phyloP scores from a whole-genome alignment of 1,284 basidiomycete species.

The Pseudozyma thailandica region DNA sequence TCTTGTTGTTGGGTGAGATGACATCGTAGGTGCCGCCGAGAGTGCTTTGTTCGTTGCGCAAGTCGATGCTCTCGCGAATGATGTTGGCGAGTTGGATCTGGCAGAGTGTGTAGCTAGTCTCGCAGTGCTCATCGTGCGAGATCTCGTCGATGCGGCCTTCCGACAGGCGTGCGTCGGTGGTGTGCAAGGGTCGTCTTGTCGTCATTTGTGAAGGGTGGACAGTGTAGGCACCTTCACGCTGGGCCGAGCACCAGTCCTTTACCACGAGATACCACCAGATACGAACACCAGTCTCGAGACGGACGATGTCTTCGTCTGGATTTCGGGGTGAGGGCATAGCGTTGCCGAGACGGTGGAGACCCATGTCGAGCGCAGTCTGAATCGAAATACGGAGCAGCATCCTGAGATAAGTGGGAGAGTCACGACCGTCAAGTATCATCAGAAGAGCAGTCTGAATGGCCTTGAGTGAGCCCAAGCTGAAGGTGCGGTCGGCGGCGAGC shows the following conservation, averaged over 20 bases:
- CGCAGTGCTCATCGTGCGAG: slow-evolving; percentile 31
- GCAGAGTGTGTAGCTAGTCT: slow-evolving; percentile 50
- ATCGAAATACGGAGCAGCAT: slow-evolving; percentile 55
- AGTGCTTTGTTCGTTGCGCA: slow-evolving; percentile 49
- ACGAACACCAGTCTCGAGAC: slow-evolving; percentile 48
- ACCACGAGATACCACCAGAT: slow-evolving; percentile 60
- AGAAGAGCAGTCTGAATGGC: slow-evolving; percentile 56
- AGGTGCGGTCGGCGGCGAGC: slow-evolving; percentile 41
- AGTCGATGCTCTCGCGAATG: slow-evolving; percentile 48
- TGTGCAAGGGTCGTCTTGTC: slow-evolving; percentile 51
- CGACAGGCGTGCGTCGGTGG: slow-evolving; percentile 46
- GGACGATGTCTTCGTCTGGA: slow-evolving; percentile 35
- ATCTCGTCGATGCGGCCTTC: slow-evolving; percentile 25
- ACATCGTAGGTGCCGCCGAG: slow-evolving; percentile 42
- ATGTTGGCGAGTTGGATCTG: slow-evolving; percentile 52
- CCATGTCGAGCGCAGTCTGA: slow-evolving; percentile 55
- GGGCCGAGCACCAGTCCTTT: slow-evolving; percentile 57
- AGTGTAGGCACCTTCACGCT: slow-evolving; percentile 52
- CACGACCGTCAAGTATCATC: slow-evolving; percentile 52
- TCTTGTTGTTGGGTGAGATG: slow-evolving; percentile 34
- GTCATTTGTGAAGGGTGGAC: slow-evolving; percentile 57
- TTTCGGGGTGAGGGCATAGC: slow-evolving; percentile 28
- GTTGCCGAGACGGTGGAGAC: slow-evolving; percentile 52
- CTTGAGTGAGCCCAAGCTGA: slow-evolving; percentile 34
- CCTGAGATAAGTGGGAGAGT: slow-evolving; percentile 33